A percentile compares a stretch with the other conserved stretches of the same genome.
These are phyloP conservation scores for Castanospermum australe DNA, from an alignment of 306 rosid species.

Conservation along the genomic window DNA sequence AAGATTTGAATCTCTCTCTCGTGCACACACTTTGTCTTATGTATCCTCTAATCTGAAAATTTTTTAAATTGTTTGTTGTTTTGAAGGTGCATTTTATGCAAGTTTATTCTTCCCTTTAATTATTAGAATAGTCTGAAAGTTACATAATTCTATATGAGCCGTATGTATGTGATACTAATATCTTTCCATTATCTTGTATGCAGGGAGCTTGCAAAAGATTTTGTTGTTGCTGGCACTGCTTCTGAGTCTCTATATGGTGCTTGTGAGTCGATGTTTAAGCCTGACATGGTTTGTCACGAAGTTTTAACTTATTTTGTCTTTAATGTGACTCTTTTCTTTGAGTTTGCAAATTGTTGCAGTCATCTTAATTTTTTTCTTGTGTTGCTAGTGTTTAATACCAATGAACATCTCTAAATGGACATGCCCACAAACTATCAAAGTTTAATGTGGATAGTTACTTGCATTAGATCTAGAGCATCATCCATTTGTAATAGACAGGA, in stretches of 20 bases:
- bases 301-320: constrained; percentile 19
- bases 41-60: constrained; percentile 14
- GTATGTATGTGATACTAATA: background rate
- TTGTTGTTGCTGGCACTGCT: constrained; percentile 96
- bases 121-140: constrained; percentile 13
- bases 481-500: background rate
- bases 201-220: constrained; percentile 98
- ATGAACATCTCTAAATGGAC: constrained; percentile 1
- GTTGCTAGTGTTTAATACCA: background rate
- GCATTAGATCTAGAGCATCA: background rate
- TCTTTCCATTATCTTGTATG: constrained; percentile 12
- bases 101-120: background rate
- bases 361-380: background rate
- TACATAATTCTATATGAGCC: background rate
- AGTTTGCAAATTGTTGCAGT: background rate
- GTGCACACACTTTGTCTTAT: background rate
- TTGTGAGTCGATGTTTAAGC: constrained; percentile 95
- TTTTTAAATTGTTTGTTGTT: background rate
- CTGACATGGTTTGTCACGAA: constrained; percentile 76
- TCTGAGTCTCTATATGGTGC: constrained; percentile 99
- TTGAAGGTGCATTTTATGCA: background rate
- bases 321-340: background rate
- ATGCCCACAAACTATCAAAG: background rate
- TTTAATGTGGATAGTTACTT: constrained; percentile 5
- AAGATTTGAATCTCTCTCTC: background rate